phyloP scores from a whole-genome alignment of 192 early-diverging fungal genomes.

The Cladochytrium replicatum region DNA sequence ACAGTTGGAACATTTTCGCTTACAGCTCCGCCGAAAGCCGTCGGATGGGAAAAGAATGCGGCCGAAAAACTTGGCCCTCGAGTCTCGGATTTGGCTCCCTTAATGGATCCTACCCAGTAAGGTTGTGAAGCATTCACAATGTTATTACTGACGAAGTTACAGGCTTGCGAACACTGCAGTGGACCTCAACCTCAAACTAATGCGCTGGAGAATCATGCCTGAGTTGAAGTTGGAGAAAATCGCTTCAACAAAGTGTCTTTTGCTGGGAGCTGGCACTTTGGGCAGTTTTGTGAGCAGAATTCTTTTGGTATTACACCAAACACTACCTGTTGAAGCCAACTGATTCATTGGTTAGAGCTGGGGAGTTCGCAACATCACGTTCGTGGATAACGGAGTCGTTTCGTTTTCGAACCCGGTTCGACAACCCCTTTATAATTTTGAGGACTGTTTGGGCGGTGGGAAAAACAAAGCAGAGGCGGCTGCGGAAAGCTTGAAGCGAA shows the following conservation, averaged over 20 bases:
- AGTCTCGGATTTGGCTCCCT: constrained; percentile 65
- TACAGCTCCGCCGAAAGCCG: constrained; percentile 42
- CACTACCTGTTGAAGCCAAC: not conserved
- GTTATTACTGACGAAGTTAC: constrained; percentile 1
- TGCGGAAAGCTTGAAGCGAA: constrained; percentile 55
- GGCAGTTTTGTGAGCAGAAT: constrained; percentile 85
- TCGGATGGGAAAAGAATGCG: constrained; percentile 90
- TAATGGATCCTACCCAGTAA: constrained; percentile 77
- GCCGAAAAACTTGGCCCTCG: constrained; percentile 71
- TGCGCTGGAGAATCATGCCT: constrained; percentile 92
- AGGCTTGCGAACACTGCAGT: constrained; percentile 83
- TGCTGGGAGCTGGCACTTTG: constrained; percentile 89
- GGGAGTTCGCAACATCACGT: constrained; percentile 89
- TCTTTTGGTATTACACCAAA: constrained; percentile 43
- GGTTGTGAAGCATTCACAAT: not conserved
- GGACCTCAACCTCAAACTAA: constrained; percentile 89
- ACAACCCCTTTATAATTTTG: constrained; percentile 86
- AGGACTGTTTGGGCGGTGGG: constrained; percentile 80
- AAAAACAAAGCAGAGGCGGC: constrained; percentile 80
- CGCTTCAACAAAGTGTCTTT: constrained; percentile 61
- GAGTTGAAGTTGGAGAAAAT: constrained; percentile 72
- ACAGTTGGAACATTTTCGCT: not conserved
- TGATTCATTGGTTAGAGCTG: too few relatives aligned
- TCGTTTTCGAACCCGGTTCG: constrained; percentile 95
- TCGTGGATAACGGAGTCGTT: constrained; percentile 84